Conservation (phyloP, 2,329 filamentous ascomycete species). For the Aschersonia sp. region DNA sequence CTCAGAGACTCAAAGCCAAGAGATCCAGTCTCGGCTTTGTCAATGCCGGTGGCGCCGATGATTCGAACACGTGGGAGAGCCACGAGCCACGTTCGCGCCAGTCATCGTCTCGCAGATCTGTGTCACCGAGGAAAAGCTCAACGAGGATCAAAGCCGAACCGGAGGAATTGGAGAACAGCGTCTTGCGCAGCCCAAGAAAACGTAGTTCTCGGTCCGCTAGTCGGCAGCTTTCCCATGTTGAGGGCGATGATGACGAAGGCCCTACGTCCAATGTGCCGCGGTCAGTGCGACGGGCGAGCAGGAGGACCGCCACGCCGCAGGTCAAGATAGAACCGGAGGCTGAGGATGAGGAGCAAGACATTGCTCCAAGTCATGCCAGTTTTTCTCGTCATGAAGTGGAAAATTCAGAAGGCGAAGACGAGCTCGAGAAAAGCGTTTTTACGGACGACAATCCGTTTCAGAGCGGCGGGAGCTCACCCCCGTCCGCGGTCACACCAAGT, state of each 20-base stretch:
- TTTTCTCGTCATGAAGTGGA: slow-evolving; percentile 39
- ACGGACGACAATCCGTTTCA: slow-evolving; percentile 89
- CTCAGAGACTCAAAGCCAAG: slow-evolving; percentile 62
- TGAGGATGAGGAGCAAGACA: slow-evolving; percentile 15
- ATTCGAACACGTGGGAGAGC: slow-evolving; percentile 46
- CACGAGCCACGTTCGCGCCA: slow-evolving; percentile 38
- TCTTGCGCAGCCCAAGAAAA: slow-evolving; percentile 34
- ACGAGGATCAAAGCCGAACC: slow-evolving; percentile 38
- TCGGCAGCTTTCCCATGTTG: slow-evolving; percentile 36
- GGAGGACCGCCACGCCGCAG: slow-evolving; percentile 36
- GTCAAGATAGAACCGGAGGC: slow-evolving; percentile 40
- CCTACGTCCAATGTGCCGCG: slow-evolving; percentile 19
- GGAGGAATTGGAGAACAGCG: slow-evolving; percentile 24
- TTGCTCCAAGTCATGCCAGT: slow-evolving; percentile 20
- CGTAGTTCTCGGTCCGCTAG: slow-evolving; percentile 38
- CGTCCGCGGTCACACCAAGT: slow-evolving; percentile 30
- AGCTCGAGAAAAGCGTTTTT: slow-evolving; percentile 51
- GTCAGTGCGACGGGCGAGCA: slow-evolving; percentile 31
- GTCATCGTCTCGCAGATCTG: slow-evolving; percentile 34
- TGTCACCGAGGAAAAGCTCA: slow-evolving; percentile 39
- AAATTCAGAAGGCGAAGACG: slow-evolving; percentile 7
- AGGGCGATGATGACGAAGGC: slow-evolving; percentile 24
- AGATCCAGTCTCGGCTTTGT: slow-evolving; percentile 77
- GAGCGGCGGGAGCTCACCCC: slow-evolving; percentile 56
- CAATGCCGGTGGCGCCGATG: slow-evolving; percentile 51